Base-by-base conservation (phyloP, 805 yeast species). In the Teunomyces pallodes region DNA sequence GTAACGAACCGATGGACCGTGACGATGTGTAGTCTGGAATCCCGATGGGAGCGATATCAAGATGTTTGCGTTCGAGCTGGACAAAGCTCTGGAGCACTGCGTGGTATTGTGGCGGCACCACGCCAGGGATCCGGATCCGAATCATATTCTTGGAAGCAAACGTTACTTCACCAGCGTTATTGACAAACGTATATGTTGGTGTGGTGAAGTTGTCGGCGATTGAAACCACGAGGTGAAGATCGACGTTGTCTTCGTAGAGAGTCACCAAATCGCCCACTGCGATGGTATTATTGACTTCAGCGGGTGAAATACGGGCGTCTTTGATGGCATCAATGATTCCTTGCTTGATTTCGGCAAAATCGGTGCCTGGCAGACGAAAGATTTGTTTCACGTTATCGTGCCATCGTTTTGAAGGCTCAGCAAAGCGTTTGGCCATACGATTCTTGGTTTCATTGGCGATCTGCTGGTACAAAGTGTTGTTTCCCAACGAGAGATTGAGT, bases 221-320 rank as follows among this genome's bases (percentile, higher is more conserved):
- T 24, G 73, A 77, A 1, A 76, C 82, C 30, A 86, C 75, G 43
- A 84, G 77, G 26, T 79, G 77, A 14, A 84, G 65, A 43, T 74
- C 76, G 3, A 76, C 66, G 33, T 72, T 72, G 43, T 75, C 70
- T 1, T 68, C 64, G 10, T 70, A 66, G 13, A 84, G 59, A 13
- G 82, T 77, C 3, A 84, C 90, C 42, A 84, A 66, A 61, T 86
- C 91, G 41, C 92, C 91, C 3, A 82, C 67, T 6, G 68, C 53
- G 12, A 82, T 43, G 31, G 53, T 36, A 17, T 49, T 46, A 36
- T 47, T 47, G 42, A 51, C 48, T 10, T 45, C 40, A 3, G 28
- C 26, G 1, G 54, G 46, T 2, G 45, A 32, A 17, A 53, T 51
- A 5, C 35, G 46, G 14, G 58, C 55, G 3, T 46, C 36, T 20